Base-by-base conservation (phyloP, 2,329 filamentous ascomycete species). In the Fusarium sp. region DNA sequence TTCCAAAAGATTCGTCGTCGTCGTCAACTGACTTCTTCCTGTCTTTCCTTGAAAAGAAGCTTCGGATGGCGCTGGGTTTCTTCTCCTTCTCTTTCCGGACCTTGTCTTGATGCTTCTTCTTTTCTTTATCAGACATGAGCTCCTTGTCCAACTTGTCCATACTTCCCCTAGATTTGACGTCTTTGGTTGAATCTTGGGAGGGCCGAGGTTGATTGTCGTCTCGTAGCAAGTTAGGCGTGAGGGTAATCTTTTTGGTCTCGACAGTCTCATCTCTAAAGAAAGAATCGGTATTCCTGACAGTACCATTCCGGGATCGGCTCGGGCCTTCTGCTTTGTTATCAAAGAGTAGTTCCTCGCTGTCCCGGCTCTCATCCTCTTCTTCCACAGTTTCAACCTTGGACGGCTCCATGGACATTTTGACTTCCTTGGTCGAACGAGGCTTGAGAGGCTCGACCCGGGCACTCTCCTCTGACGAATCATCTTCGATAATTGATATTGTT, bases 191-290 rank as follows among this genome's bases (percentile, higher is more conserved):
- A 22, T 82, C 80, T 13, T 75, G 76, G 3, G 80, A 80, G 84
- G 95, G 77, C 81, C 83, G 78, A 79, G 86, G 62, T 40, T 83
- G 80, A 68, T 83, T 85, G 71, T 97, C 94, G 70, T 98, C 95
- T 41, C 95, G 90, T 40, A 98, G 82, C 53, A 99, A 81, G 71
- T 97, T 97, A 2, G 96, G 96, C 5, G 96, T 99, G 44, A 99
- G 86, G 1, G 94, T 97, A 71, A 99, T 98, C 82, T 98, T 98
- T 79, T 96, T 94, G 4, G 96, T 97, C 79, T 98, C 96, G 37
- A 93, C 91, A 32, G 88, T 93, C 75, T 99, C 95, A 75, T 98
- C 96, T 78, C 94, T 97, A 84, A 97, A 97, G 83, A 98, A 97
- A 1, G 95, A 97, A 79, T 98, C 95, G 6, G 93, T 95, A 76